These are phyloP conservation scores for Vitellaria paradoxa DNA, from an alignment of 179 eudicot species.

Conservation along the genomic window DNA sequence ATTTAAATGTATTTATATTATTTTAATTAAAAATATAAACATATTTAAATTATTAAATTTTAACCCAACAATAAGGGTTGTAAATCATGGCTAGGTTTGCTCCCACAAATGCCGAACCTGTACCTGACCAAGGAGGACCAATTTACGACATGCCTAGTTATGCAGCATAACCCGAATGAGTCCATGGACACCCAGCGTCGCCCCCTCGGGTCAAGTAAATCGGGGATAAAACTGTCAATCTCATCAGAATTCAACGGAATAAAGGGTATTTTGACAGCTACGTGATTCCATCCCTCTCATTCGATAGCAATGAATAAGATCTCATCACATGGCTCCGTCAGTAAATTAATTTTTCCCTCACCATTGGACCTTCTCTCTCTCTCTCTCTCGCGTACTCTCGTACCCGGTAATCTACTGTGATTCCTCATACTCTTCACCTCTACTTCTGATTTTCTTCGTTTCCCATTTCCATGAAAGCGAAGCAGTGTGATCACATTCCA, in stretches of 20 bases:
- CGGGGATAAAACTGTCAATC: slow-evolving; percentile 1
- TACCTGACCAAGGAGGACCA: neutral
- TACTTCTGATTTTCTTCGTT: neutral
- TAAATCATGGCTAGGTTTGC: too few species aligned
- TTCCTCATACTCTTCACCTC: neutral
- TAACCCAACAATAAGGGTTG: too few species aligned
- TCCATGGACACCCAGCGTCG: neutral
- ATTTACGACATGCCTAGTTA: neutral
- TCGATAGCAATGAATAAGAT: neutral
- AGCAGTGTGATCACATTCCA: neutral
- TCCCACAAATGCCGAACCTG: neutral
- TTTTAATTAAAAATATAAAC: too few species aligned
- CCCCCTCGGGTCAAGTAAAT: neutral
- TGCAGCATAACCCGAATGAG: too few species aligned
- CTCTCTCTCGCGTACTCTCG: neutral
- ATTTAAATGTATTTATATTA: too few species aligned
- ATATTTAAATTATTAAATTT: too few species aligned
- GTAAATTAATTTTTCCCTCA: neutral
- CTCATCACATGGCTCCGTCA: slow-evolving; percentile 7
- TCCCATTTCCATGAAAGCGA: neutral
- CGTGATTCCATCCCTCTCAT: neutral
- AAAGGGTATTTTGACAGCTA: neutral
- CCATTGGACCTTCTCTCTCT: neutral
- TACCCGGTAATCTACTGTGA: neutral
- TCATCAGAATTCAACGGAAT: neutral